Base-by-base conservation (phyloP, 164 flowering plant species). In the Tetracentron sinense region DNA sequence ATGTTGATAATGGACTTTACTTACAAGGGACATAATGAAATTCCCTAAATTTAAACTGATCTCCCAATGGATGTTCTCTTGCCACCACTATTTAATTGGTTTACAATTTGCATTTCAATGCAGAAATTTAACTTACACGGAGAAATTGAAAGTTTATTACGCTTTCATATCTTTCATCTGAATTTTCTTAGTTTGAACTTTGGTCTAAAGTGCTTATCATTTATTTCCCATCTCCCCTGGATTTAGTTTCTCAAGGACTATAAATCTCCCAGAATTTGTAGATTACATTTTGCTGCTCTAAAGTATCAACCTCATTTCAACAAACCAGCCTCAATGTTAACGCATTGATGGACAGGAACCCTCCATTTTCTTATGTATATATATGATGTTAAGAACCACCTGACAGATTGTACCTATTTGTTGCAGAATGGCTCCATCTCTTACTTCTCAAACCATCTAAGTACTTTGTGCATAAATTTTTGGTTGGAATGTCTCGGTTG, bases 61-160 rank as follows among this genome's bases (percentile, higher is more conserved):
- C 44, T 22, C 4, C 28, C 22, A 8, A 1, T 8, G 4, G 15
- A 5, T 11, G 27, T 47, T 57, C 23, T 25, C 42, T 22, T 7
- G 2, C 14, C 22, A 10, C 21, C 1, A 10, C 35, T 2, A 5
- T 0, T 28, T 52, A 15, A 21, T 56, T 35, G 26, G 31, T 27
- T 2, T 3, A 22, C 47, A 42, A 57, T 27, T 21, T 23, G 1
- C 71, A 38, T 52, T 20, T 16, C 21, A n/a, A 68, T 28, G n/a
- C 83, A 94, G 97, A 38, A 90, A 90, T 70, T 71, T 90, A 76
- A 79, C 83, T 16, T 90, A 81, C 68, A 87, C 96, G 0, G 96
- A 90, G 68, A 90, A 90, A 81, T 59, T 90, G 96, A 87, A 63
- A 84, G 91, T 65, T 59, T 47, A 19, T 15, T 10, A 5, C 42